Conservation (phyloP, 495 filamentous ascomycete species). For the Podospora didyma region DNA sequence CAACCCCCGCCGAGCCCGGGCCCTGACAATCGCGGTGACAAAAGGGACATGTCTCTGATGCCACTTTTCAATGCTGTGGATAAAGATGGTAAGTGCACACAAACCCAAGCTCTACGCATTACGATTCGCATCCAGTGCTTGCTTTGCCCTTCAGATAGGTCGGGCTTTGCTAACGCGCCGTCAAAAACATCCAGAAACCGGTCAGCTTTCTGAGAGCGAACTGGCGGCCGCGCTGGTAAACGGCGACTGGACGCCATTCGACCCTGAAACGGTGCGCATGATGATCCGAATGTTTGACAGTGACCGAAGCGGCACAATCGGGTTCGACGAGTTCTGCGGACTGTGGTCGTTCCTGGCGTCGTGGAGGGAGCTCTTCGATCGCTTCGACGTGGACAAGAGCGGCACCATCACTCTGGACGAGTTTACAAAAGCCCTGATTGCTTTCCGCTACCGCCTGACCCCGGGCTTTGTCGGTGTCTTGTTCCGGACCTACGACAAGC, state of each 20-base stretch:
- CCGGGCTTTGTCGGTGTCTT: constrained; percentile 75
- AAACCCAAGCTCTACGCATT: background rate
- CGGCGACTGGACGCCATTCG: constrained; percentile 90
- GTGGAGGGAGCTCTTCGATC: constrained; percentile 91
- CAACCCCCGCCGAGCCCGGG: constrained; percentile 62
- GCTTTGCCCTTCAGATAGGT: background rate
- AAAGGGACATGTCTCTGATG: constrained; percentile 69
- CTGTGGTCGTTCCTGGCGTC: constrained; percentile 93
- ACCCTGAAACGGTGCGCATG: constrained; percentile 94
- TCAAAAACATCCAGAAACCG: constrained; percentile 55
- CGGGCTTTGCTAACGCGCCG: background rate
- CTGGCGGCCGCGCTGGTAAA: constrained; percentile 92
- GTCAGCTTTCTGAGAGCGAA: constrained; percentile 80
- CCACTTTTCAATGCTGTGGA: constrained; percentile 91
- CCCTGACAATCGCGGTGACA: constrained; percentile 55
- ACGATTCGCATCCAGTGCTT: background rate
- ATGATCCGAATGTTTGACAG: constrained; percentile 99
- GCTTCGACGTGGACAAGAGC: constrained; percentile 83
- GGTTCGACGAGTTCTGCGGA: constrained; percentile 92
- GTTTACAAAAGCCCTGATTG: constrained; percentile 85
- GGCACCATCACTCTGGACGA: constrained; percentile 84
- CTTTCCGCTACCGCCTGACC: constrained; percentile 91
- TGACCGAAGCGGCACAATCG: constrained; percentile 82
- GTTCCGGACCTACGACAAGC: constrained; percentile 63
- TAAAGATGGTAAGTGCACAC: constrained; percentile 62